Conservation (phyloP, 768 basidiomycete genomes). For the Pleurotus sapidus region DNA sequence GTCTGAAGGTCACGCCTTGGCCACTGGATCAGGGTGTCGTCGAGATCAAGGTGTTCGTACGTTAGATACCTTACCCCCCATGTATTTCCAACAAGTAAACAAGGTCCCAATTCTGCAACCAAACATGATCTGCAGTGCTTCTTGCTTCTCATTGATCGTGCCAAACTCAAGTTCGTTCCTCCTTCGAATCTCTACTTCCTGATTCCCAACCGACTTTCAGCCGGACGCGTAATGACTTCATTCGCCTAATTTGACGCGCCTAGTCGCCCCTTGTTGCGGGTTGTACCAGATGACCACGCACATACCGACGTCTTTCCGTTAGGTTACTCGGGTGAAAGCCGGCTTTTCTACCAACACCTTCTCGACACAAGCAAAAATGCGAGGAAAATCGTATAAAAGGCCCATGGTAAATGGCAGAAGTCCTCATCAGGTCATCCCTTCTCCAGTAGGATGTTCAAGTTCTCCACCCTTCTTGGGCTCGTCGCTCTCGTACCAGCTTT, state of each 20-base stretch:
- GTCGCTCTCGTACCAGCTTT: conserved; percentile 41
- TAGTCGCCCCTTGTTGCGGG: not conserved
- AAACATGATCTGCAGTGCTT: too few relatives aligned
- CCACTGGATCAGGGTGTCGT: conserved; percentile 6
- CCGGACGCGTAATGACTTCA: not conserved
- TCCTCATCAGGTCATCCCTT: conserved; percentile 3
- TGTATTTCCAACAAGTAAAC: not conserved
- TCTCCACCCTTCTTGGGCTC: conserved; percentile 38
- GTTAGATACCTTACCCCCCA: not conserved
- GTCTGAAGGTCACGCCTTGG: not conserved
- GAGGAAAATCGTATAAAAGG: conserved; percentile 1
- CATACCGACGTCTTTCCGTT: conserved; percentile 7
- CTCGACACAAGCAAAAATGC: not conserved
- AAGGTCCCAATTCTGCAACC: too few relatives aligned
- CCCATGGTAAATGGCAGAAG: not conserved
- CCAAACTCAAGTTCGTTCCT: not conserved
- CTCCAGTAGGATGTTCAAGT: conserved; percentile 42
- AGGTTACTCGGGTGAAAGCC: conserved; percentile 1
- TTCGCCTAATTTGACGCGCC: not conserved
- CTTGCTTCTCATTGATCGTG: not conserved
- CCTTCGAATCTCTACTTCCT: not conserved
- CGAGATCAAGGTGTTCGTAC: conserved; percentile 1
- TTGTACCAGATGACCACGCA: conserved; percentile 4
- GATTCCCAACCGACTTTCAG: not conserved
- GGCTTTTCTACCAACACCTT: not conserved